phyloP scores from a whole-genome alignment of 1,284 basidiomycete genomes.

The Golubevia pallescens region DNA sequence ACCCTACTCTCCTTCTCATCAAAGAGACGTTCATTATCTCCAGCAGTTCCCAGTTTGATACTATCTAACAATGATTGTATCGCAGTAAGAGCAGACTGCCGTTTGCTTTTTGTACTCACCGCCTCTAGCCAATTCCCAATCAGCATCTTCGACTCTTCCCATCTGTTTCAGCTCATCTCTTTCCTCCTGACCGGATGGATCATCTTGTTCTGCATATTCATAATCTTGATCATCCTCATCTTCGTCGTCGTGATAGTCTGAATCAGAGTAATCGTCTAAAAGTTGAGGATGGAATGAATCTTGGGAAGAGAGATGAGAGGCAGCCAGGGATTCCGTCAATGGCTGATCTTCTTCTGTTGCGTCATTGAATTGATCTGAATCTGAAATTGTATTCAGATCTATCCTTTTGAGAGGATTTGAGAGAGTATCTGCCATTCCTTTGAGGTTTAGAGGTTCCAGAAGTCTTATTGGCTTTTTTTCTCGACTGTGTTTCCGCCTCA shows the following conservation, averaged over 20 bases:
- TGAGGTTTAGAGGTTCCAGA: too few species aligned
- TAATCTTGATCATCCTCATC: conserved; percentile 19
- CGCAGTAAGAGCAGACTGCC: too few species aligned
- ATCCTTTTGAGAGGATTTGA: too few species aligned
- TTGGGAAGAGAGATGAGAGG: not conserved
- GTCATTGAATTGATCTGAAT: too few species aligned
- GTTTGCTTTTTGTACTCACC: conserved; percentile 17
- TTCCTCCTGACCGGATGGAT: conserved; percentile 18
- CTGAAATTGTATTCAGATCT: too few species aligned
- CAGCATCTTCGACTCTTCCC: conserved; percentile 56
- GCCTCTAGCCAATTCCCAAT: conserved; percentile 58
- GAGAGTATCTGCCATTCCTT: too few species aligned
- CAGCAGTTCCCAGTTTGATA: too few species aligned
- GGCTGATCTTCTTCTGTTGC: not conserved
- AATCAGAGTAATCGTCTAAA: conserved; percentile 19
- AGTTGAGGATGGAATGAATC: not conserved
- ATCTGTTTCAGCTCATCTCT: conserved; percentile 14
- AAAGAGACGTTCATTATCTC: too few species aligned
- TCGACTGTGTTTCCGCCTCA: too few species aligned
- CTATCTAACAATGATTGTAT: too few species aligned
- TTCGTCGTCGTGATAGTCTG: conserved; percentile 22
- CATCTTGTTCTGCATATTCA: conserved; percentile 16
- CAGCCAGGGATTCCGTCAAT: not conserved
- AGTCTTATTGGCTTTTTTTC: too few species aligned
- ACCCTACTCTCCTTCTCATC: too few species aligned